phyloP scores from a whole-genome alignment of 352 stramenopile species.

The Globisporangium abappressorium region DNA sequence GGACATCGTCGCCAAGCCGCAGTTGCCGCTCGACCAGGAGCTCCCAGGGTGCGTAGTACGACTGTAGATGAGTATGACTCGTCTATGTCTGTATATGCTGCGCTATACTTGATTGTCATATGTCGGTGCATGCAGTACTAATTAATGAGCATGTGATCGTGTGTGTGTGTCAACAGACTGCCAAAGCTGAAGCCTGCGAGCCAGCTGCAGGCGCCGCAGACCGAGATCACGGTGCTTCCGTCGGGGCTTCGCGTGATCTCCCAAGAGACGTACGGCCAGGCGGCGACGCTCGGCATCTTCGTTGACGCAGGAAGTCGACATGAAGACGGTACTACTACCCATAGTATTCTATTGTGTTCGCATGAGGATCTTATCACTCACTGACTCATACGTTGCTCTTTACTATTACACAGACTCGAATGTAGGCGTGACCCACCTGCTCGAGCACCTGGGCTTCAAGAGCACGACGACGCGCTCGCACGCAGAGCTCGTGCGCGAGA shows the following conservation, averaged over 20 bases:
- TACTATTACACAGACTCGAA: constrained; percentile 34
- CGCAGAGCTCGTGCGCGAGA: constrained; percentile 83
- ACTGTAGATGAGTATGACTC: neutral
- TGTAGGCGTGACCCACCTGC: constrained; percentile 90
- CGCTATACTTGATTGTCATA: neutral
- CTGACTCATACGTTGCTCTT: neutral
- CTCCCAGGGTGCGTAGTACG: constrained; percentile 34
- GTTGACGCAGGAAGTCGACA: constrained; percentile 89
- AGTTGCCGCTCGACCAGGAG: constrained; percentile 59
- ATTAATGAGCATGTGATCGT: neutral
- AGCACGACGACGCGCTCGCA: constrained; percentile 84
- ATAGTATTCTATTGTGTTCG: neutral
- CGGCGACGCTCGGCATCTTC: constrained; percentile 93
- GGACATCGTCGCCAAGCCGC: constrained; percentile 36
- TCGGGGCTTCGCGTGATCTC: constrained; percentile 96
- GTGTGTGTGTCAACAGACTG: constrained; percentile 27
- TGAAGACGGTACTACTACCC: constrained; percentile 44
- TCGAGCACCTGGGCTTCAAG: constrained; percentile 96
- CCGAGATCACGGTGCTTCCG: constrained; percentile 89
- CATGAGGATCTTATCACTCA: neutral
- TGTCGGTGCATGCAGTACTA: neutral
- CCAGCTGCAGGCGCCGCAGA: constrained; percentile 85
- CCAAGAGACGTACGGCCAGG: constrained; percentile 95
- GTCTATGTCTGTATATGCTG: neutral
- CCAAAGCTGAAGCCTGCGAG: constrained; percentile 82